Percentiles rank a stretch among this genome's conserved stretches.
Evolutionary conservation across 495 filamentous ascomycete genomes (phyloP).

Genomic region (Bombardia bombarda): DNA sequence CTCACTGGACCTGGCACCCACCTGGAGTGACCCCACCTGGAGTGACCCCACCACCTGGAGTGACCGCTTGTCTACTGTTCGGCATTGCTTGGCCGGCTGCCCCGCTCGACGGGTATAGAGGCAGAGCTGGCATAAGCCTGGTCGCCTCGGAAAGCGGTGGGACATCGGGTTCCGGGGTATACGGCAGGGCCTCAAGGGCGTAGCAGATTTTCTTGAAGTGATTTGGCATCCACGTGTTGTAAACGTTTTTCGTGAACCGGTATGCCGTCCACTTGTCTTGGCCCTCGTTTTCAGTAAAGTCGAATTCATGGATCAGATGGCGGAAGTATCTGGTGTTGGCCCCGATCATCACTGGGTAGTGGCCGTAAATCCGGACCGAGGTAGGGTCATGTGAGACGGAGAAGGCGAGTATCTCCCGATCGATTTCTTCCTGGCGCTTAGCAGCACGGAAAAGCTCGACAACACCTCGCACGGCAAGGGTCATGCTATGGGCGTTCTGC

Average conservation of each 20-base stretch:
- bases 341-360: conserved; percentile 1
- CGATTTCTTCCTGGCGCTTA: conserved; percentile 24
- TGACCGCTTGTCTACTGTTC: conserved; percentile 5
- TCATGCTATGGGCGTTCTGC: conserved; percentile 21
- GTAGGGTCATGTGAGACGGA: conserved; percentile 1
- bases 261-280: conserved; percentile 14
- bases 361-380: conserved; percentile 2
- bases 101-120: conserved; percentile 1
- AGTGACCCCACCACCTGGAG: no score
- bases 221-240: conserved; percentile 31
- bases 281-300: neutral
- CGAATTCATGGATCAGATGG: neutral
- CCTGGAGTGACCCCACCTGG: no score
- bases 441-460: conserved; percentile 28
- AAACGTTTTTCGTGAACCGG: conserved; percentile 12
- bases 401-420: neutral
- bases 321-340: conserved; percentile 4
- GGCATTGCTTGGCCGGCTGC: conserved; percentile 5
- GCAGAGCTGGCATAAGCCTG: conserved; percentile 4
- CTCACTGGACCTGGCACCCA: no score
- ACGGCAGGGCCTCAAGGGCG: conserved; percentile 31
- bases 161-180: conserved; percentile 20
- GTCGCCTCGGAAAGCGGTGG: conserved; percentile 9
- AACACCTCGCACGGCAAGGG: conserved; percentile 21
- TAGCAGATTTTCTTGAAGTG: conserved; percentile 35